phyloP scores from a whole-genome alignment of 148 eudicot genomes.

The Spergularia marina region DNA sequence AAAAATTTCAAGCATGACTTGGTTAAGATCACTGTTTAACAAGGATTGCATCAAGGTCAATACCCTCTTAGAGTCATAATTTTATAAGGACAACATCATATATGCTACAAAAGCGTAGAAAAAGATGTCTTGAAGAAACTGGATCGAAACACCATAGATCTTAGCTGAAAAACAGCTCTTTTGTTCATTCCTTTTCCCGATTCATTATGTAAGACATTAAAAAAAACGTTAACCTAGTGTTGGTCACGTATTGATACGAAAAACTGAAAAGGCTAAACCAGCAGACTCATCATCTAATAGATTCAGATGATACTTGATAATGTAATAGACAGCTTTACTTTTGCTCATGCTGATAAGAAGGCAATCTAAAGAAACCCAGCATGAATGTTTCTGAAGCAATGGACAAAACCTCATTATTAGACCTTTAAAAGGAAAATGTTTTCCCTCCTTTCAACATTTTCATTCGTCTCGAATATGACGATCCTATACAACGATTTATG shows the following conservation, averaged over 20 bases:
- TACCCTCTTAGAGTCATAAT: neutral
- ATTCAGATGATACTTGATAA: neutral
- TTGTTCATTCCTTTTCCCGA: too few species aligned
- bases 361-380: neutral
- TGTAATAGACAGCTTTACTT: neutral
- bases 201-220: too few species aligned
- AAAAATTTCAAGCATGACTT: neutral
- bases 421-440: neutral
- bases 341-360: neutral
- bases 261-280: neutral
- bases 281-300: neutral
- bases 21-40: neutral
- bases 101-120: slow-evolving; percentile 1
- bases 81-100: neutral
- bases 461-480: too few species aligned
- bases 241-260: too few species aligned
- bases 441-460: too few species aligned
- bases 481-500: too few species aligned
- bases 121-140: neutral
- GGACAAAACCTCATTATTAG: neutral
- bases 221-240: too few species aligned
- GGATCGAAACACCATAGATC: neutral
- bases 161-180: neutral
- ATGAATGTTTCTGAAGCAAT: neutral
- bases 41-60: neutral